Conservation (phyloP, 2,329 filamentous ascomycete species). For the Rhynchosporium agropyri region DNA sequence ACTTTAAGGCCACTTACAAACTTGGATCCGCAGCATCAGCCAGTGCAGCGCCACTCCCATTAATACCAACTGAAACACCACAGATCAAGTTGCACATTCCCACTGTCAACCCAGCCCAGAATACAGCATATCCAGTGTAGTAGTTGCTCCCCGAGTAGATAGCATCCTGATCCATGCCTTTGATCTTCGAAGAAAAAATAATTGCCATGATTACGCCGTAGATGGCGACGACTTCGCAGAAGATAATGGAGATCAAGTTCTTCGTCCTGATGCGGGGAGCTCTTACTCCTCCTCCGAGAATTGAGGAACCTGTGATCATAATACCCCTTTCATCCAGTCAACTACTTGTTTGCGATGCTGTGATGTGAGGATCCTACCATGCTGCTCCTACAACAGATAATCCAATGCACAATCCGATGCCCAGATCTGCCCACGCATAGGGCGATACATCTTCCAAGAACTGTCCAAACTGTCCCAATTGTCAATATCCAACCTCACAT, state of each 20-base stretch:
- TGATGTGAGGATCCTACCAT: conserved; percentile 63
- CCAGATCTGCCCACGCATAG: conserved; percentile 88
- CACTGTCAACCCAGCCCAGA: conserved; percentile 94
- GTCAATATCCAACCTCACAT: conserved; percentile 34
- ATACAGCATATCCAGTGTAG: conserved; percentile 93
- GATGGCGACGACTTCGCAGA: conserved; percentile 99
- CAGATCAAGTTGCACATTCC: conserved; percentile 96
- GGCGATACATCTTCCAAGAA: conserved; percentile 95
- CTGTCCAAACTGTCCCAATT: conserved; percentile 69
- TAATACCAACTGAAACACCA: conserved; percentile 95
- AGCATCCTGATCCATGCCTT: conserved; percentile 62
- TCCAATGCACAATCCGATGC: conserved; percentile 92
- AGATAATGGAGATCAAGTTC: conserved; percentile 99
- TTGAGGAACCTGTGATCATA: conserved; percentile 96
- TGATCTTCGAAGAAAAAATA: conserved; percentile 90
- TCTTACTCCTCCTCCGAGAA: conserved; percentile 94
- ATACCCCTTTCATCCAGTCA: conserved; percentile 72
- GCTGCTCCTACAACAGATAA: conserved; percentile 95
- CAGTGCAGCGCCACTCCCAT: conserved; percentile 92
- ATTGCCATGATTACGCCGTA: conserved; percentile 99
- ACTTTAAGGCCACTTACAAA: conserved; percentile 62
- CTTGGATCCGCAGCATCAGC: conserved; percentile 92
- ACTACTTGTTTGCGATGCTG: conserved; percentile 8
- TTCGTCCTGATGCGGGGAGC: conserved; percentile 98
- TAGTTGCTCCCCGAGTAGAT: conserved; percentile 78